Percentiles rank a stretch among this genome's conserved stretches.
phyloP scores from a whole-genome alignment of 73 alveolate species.

The Paramecium sexaurelia region DNA sequence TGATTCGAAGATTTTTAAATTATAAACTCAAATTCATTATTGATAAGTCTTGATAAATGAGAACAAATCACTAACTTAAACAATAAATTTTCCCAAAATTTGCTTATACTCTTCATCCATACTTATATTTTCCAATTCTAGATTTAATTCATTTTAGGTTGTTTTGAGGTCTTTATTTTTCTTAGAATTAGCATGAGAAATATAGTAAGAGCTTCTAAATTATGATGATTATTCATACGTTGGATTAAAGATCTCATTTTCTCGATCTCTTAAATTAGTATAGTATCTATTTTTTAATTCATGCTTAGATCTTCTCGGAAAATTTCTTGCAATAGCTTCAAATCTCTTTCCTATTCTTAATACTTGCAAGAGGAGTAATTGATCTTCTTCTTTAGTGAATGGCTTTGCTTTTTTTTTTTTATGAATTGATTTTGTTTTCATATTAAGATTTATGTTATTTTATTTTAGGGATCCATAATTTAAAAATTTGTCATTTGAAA shows the following conservation, averaged over 20 bases:
- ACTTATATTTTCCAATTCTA: background rate
- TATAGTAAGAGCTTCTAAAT: background rate
- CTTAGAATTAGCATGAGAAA: background rate
- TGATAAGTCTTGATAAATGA: background rate
- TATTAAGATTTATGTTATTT: background rate
- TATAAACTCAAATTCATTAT: background rate
- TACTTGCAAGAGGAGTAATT: background rate
- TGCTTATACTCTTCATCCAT: background rate
- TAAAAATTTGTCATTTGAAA: background rate
- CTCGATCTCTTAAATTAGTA: background rate
- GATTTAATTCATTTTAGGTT: background rate
- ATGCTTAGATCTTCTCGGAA: conserved; percentile 22
- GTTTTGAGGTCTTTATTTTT: background rate
- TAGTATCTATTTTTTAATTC: conserved; percentile 12
- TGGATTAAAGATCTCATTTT: background rate
- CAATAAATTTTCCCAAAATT: background rate
- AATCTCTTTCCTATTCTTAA: background rate
- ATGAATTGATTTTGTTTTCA: background rate
- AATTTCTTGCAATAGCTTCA: background rate
- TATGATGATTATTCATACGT: background rate
- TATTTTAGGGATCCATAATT: background rate
- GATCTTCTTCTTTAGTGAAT: background rate
- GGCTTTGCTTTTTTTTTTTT: background rate
- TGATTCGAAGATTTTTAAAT: background rate
- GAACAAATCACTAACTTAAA: background rate